Percentiles rank a stretch among this genome's conserved stretches.
Conservation (phyloP, 176 grass and related monocot genomes). For the Aegilops longissima region DNA sequence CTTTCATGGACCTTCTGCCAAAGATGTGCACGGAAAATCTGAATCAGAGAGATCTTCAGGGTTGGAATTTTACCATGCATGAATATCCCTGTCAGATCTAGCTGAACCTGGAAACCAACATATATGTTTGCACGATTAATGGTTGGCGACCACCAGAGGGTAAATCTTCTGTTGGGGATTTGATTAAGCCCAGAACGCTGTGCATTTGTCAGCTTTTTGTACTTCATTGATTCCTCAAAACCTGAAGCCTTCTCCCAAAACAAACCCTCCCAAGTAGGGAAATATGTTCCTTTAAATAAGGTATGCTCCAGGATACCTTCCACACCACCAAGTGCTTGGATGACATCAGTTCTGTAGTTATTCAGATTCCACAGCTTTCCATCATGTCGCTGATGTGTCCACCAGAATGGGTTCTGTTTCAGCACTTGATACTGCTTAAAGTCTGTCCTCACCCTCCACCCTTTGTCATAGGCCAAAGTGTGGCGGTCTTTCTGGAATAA, state of each 20-base stretch:
- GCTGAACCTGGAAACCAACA: conserved; percentile 91
- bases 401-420: conserved; percentile 99
- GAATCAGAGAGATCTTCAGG: conserved; percentile 93
- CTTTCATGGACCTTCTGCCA: conserved; percentile 99
- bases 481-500: conserved; percentile 99
- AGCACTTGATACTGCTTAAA: conserved; percentile 99
- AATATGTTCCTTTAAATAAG: conserved; percentile 99
- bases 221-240: conserved; percentile 99
- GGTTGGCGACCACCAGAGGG: conserved; percentile 93
- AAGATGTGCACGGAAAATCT: conserved; percentile 98
- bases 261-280: conserved; percentile 98
- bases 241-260: conserved; percentile 98
- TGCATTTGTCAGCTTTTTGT: conserved; percentile 98
- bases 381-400: conserved; percentile 98
- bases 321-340: conserved; percentile 99
- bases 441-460: conserved; percentile 95
- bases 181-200: conserved; percentile 95
- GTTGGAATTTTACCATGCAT: conserved; percentile 99
- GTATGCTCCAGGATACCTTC: conserved; percentile 98
- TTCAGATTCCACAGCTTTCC: conserved; percentile 98
- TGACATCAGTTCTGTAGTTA: conserved; percentile 99
- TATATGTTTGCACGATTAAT: conserved; percentile 94
- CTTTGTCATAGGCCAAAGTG: conserved; percentile 92
- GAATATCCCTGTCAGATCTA: conserved; percentile 87
- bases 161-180: conserved; percentile 98